Conservation (phyloP, 2,329 filamentous ascomycete species). For the Pseudocercospora eumusae region DNA sequence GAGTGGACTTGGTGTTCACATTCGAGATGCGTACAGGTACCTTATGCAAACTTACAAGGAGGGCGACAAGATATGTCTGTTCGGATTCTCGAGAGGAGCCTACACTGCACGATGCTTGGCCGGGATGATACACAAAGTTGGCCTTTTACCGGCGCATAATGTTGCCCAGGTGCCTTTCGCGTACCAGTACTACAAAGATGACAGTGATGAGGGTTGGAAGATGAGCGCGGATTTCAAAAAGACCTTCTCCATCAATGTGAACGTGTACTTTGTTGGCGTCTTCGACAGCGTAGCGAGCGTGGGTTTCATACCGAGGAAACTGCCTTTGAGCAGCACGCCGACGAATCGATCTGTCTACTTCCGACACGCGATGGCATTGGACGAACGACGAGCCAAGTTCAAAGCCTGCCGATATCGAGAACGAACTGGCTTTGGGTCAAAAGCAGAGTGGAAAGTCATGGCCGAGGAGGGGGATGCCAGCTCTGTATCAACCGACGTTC, state of each 20-base stretch:
- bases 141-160: conserved; percentile 41
- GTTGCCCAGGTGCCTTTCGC: conserved; percentile 46
- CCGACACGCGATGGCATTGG: conserved; percentile 49
- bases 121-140: conserved; percentile 50
- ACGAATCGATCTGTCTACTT: conserved; percentile 44
- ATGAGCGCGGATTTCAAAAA: conserved; percentile 48
- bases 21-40: conserved; percentile 48
- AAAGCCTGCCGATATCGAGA: conserved; percentile 45
- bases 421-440: conserved; percentile 29
- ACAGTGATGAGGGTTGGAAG: conserved; percentile 43
- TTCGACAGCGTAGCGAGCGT: conserved; percentile 50
- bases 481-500: conserved; percentile 34
- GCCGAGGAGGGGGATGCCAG: conserved; percentile 20
- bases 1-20: conserved; percentile 44
- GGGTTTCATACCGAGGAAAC: conserved; percentile 44
- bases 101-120: conserved; percentile 55
- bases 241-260: conserved; percentile 49
- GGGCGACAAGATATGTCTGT: conserved; percentile 27
- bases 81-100: conserved; percentile 36
- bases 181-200: conserved; percentile 50
- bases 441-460: conserved; percentile 25
- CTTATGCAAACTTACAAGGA: conserved; percentile 39
- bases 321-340: conserved; percentile 44
- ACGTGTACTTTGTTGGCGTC: conserved; percentile 48
- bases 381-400: conserved; percentile 50